Base-by-base conservation (phyloP, 805 yeast species). In the Wickerhamiella alocasiicola region DNA sequence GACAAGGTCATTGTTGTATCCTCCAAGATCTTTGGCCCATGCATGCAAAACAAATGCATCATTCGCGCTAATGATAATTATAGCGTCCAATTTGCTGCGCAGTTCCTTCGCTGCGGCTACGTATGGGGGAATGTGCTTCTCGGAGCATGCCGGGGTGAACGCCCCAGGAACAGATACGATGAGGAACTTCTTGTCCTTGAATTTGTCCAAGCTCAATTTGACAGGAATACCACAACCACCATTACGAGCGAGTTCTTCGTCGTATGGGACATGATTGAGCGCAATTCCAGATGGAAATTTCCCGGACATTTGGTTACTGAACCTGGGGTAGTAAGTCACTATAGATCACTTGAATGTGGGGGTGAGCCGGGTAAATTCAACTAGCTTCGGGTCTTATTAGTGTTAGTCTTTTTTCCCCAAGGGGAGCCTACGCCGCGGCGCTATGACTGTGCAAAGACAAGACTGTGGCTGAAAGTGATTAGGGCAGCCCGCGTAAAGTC, bases 111-210 rank as follows among this genome's bases (percentile, higher is more conserved):
- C 57, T 47, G 72, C 63, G 44, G 62, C 54, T 44, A 78, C 57
- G 64, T 63, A 78, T 18, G 76, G 81, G 43, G 88, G 88, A 45
- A 80, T 69, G 60, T 80, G 91, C 51, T 71, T 66, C 38, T 69
- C 72, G 36, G 81, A 68, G 61, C 91, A 81, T 6, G 88, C 74
- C 43, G 88, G 93, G 20, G 94, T 81, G 68, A 81, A 82, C 9
- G 94, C 91, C 47, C 87, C 93, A 46, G 93, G 91, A 25, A 81
- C 85, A 44, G 80, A 69, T 24, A 83, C 82, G 51, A 81, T 64
- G 31, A 81, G 74, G 24, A 78, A 72, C 52, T 68, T 74, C 65
- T 74, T 73, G 52, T 50, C 55, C 16, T 54, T 45, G 24, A 63
- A 49, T 53, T 56, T 55, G 54, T 55, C 60, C 25, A 60, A 49